Evolutionary conservation across 2,329 filamentous ascomycete species (phyloP).

Genomic region (Hymenoscyphus scutula): DNA sequence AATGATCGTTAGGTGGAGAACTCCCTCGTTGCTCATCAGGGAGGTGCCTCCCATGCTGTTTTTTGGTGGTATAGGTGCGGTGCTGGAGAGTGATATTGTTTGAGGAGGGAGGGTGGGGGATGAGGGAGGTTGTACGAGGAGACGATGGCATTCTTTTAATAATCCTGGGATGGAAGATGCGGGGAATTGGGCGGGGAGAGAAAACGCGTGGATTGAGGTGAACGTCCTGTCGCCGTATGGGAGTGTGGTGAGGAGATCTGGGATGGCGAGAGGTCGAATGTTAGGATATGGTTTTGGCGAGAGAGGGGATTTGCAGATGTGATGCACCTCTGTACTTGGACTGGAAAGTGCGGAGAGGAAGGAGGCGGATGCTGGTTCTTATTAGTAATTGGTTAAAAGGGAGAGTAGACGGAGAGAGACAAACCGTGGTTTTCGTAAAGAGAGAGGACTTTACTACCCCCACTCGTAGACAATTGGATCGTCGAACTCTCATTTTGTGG

Average conservation of each 20-base stretch:
- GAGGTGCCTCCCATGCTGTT: too few relatives aligned
- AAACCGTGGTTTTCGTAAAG: conserved; percentile 36
- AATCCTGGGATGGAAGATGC: conserved; percentile 55
- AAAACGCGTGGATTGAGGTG: conserved; percentile 50
- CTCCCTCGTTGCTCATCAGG: too few relatives aligned
- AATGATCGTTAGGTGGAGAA: conserved; percentile 50
- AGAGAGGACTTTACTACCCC: conserved; percentile 27
- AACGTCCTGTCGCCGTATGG: conserved; percentile 42
- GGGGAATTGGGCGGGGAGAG: conserved; percentile 55
- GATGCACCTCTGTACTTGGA: conserved; percentile 42
- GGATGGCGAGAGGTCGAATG: conserved; percentile 36
- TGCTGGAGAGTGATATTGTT: not conserved
- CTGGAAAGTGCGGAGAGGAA: conserved; percentile 34
- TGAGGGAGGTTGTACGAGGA: conserved; percentile 43
- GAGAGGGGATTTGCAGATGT: conserved; percentile 41
- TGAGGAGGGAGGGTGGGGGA: conserved; percentile 7
- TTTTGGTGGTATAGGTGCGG: not conserved
- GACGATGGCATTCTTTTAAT: conserved; percentile 55
- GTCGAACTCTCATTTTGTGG: conserved; percentile 33
- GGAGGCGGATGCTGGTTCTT: conserved; percentile 33
- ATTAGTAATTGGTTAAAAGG: conserved; percentile 4
- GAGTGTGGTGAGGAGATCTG: conserved; percentile 39
- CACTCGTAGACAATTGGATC: conserved; percentile 22
- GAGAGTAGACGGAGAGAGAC: not conserved
- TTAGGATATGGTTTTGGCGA: conserved; percentile 38